Evolutionary conservation across 139 green algal genomes (phyloP).

Genomic region (Deuterostichococcus epilithicus): DNA sequence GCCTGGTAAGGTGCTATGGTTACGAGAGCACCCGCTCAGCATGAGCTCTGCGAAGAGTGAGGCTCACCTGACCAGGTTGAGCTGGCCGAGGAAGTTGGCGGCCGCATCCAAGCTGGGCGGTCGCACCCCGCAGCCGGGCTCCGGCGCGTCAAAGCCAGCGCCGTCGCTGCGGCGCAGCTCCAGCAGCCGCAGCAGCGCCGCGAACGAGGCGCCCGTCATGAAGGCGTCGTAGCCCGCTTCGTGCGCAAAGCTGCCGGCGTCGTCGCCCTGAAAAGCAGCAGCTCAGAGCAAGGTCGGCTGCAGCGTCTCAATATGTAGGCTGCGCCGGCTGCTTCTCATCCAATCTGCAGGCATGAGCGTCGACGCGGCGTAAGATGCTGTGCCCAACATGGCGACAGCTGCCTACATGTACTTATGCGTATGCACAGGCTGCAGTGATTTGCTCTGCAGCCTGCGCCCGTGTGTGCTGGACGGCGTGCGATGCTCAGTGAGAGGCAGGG

Average conservation of each 20-base stretch:
- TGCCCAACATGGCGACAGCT: too few species aligned
- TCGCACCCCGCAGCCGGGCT: background rate
- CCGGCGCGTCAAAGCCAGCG: background rate
- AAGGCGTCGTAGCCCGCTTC: constrained; percentile 78
- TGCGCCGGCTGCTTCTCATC: background rate
- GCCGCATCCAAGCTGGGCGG: constrained; percentile 4
- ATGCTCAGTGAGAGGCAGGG: too few species aligned
- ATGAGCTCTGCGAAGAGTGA: background rate
- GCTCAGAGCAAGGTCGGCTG: too few species aligned
- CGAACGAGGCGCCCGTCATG: constrained; percentile 58
- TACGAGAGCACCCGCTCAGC: too few species aligned
- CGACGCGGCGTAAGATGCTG: too few species aligned
- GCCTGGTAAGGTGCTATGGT: too few species aligned
- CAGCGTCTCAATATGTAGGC: too few species aligned
- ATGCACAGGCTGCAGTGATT: too few species aligned
- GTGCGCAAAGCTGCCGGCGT: constrained; percentile 38
- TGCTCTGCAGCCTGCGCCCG: too few species aligned
- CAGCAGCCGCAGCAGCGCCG: constrained; percentile 8
- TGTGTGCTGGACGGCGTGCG: too few species aligned
- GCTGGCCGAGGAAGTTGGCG: background rate
- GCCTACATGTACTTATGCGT: too few species aligned
- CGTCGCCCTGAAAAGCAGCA: constrained; percentile 8
- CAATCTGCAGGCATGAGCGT: too few species aligned
- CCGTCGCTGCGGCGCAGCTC: background rate
- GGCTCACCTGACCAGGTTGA: constrained; percentile 9